A percentile compares a stretch with the other conserved stretches of the same genome.
phyloP scores from a whole-genome alignment of 805 yeast genomes.

The Kodamaea hsintzibuensis region DNA sequence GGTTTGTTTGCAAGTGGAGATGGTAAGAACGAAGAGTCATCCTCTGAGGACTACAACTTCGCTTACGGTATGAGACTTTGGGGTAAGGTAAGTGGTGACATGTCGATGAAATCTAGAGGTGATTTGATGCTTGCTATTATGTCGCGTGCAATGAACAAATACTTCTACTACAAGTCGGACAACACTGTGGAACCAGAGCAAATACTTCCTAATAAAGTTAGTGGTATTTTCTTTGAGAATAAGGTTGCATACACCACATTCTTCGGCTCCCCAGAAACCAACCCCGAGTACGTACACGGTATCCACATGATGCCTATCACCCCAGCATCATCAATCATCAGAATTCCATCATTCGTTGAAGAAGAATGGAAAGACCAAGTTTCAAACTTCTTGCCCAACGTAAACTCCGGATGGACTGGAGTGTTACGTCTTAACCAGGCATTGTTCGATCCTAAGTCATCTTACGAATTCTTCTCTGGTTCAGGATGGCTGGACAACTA shows the following conservation, averaged over 20 bases:
- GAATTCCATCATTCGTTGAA: slow-evolving; percentile 20
- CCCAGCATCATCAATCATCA: slow-evolving; percentile 22
- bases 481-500: slow-evolving; percentile 32
- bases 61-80: slow-evolving; percentile 28
- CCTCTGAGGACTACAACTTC: slow-evolving; percentile 27
- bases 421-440: slow-evolving; percentile 48
- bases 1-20: slow-evolving; percentile 21
- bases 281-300: slow-evolving; percentile 26
- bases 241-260: slow-evolving; percentile 25
- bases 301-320: slow-evolving; percentile 29
- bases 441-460: slow-evolving; percentile 38
- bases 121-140: slow-evolving; percentile 25
- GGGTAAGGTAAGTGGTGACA: slow-evolving; percentile 22
- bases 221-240: slow-evolving; percentile 26
- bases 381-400: slow-evolving; percentile 33
- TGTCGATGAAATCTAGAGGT: slow-evolving; percentile 26
- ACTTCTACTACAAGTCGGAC: slow-evolving; percentile 20
- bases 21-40: slow-evolving; percentile 24
- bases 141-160: slow-evolving; percentile 21
- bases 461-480: slow-evolving; percentile 45
- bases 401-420: slow-evolving; percentile 69
- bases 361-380: slow-evolving; percentile 25
- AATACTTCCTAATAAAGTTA: slow-evolving; percentile 20
- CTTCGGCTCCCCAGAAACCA: slow-evolving; percentile 19
- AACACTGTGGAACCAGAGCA: slow-evolving; percentile 18